Base-by-base conservation (phyloP, 83 land plant species). In the Picea abies region DNA sequence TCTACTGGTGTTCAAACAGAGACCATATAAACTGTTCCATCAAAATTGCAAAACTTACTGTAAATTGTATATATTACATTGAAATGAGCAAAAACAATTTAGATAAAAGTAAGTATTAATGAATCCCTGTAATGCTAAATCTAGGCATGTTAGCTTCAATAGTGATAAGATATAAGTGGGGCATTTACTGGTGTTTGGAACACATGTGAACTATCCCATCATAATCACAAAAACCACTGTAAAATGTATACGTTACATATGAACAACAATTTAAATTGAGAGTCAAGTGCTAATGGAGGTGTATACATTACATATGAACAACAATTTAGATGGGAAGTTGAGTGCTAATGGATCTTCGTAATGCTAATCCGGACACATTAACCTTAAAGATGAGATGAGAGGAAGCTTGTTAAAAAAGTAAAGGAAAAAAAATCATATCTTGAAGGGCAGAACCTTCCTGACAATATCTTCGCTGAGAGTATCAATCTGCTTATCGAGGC, bases 401-500 rank as follows among this genome's bases (percentile, higher is more conserved):
- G 11, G 56, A 9, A 49, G 56, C 56, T 10, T 49, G 56, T 49
- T 49, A 6, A 47, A 20, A 73, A 73, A 9, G 22, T 22, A 20
- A 73, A 73, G 15, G 47, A 73, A n/a, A 41, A 35, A 44, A 73
- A 41, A 22, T 19, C 58, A 47, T 49, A 49, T 49, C 10, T 49
- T 10, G 87, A 88, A 86, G 52, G 93, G 92, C 56, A 92, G 80
- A 12, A 92, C 94, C 87, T 92, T 92, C 73, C 64, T 84, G 67
- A 90, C 79, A 73, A 92, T 92, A 82, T 90, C 86, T 37, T 92
- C 93, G 67, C 91, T 88, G 63, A 92, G 85, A 12, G 78, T 81
- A 61, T 84, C 89, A 66, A 92, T 92, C 84, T 92, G 93, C 82
- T 85, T 86, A 81, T 92, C 90, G 78, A 92, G 86, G 60, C 90